These are phyloP conservation scores for Solanum chacoense DNA, from an alignment of 305 asterid genomes.

Conservation along the genomic window DNA sequence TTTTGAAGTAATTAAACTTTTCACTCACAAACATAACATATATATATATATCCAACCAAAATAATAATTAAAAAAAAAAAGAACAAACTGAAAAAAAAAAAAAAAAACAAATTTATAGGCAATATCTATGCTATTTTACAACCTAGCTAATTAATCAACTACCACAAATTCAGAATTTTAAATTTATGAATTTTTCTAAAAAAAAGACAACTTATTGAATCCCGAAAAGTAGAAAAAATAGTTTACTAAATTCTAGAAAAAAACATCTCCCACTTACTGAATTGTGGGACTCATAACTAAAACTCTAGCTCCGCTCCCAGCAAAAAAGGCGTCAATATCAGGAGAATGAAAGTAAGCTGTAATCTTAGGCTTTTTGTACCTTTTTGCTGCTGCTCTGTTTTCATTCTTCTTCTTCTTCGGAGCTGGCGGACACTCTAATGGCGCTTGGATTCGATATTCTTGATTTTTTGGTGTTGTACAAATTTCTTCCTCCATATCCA, in stretches of 20 bases:
- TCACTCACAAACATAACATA: neutral
- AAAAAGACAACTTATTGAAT: neutral
- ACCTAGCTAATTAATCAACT: neutral
- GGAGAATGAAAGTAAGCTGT: slow-evolving; percentile 43
- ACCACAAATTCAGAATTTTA: accelerated
- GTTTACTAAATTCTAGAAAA: neutral
- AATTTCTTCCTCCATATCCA: slow-evolving; percentile 43
- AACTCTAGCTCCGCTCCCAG: neutral
- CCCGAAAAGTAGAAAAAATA: neutral
- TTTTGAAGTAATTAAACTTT: neutral
- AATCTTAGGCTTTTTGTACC: slow-evolving; percentile 6
- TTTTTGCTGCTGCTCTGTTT: slow-evolving; percentile 8
- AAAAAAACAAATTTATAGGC: neutral
- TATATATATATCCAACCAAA: neutral
- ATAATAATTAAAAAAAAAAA: neutral
- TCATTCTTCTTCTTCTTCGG: slow-evolving; percentile 48
- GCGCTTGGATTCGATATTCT: slow-evolving; percentile 38
- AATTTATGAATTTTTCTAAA: neutral
- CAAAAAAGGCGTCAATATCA: slow-evolving; percentile 44
- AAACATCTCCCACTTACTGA: neutral
- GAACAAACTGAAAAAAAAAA: too few species aligned
- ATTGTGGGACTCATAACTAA: neutral
- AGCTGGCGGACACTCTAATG: slow-evolving; percentile 55
- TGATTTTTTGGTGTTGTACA: slow-evolving; percentile 58
- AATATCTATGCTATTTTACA: neutral